These are phyloP conservation scores for Urochloa ruziziensis DNA, from an alignment of 176 grass and related monocot genomes.

Conservation along the genomic window DNA sequence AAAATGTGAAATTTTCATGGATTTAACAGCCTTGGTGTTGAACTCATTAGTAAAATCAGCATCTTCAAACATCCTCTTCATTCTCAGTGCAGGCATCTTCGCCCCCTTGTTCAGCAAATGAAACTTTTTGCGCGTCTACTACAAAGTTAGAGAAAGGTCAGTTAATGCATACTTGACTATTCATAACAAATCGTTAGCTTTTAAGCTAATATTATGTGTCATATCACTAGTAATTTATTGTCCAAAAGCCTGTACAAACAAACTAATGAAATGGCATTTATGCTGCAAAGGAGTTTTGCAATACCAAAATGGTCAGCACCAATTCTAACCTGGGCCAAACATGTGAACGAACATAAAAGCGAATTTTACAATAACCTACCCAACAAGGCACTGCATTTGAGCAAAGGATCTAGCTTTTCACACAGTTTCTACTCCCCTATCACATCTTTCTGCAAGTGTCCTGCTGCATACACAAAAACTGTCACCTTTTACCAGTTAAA, in stretches of 20 bases:
- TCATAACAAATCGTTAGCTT: neutral
- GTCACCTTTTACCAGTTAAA: conserved; percentile 32
- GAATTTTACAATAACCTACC: conserved; percentile 14
- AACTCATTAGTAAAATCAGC: conserved; percentile 35
- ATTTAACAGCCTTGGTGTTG: conserved; percentile 33
- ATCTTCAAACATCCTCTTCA: conserved; percentile 55
- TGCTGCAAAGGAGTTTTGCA: no score
- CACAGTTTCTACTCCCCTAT: conserved; percentile 28
- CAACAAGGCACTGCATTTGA: neutral
- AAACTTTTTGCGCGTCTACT: conserved; percentile 7
- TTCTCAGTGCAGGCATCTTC: conserved; percentile 71
- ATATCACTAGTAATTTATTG: neutral
- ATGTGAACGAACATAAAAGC: conserved; percentile 3
- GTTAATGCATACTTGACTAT: neutral
- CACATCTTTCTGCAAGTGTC: conserved; percentile 13
- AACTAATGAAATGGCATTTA: neutral
- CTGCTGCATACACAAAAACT: conserved; percentile 20
- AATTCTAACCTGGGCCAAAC: neutral
- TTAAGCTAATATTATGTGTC: neutral
- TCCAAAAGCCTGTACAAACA: neutral
- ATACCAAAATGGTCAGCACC: neutral
- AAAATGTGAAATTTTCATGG: conserved; percentile 37
- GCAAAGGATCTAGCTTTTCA: neutral
- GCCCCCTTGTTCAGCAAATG: neutral
- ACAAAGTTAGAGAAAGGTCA: conserved; percentile 7